Evolutionary conservation across 805 yeast species (phyloP).

Genomic region (Kurtzmaniella cleridarum): DNA sequence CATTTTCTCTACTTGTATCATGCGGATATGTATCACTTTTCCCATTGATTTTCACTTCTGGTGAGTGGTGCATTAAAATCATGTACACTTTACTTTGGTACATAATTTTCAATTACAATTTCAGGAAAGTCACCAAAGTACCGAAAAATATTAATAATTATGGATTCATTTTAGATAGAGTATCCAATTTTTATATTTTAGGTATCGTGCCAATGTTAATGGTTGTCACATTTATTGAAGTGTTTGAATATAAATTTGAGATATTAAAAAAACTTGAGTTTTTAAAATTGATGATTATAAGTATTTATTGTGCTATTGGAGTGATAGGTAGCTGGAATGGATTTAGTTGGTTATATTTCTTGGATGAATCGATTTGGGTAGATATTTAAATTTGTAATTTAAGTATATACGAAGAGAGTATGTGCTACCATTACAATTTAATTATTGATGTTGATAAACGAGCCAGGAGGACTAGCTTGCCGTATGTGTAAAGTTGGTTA

Average conservation of each 20-base stretch:
- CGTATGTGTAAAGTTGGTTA: too few species aligned
- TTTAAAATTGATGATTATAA: slow-evolving; percentile 71
- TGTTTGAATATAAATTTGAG: slow-evolving; percentile 50
- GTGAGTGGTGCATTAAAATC: slow-evolving; percentile 73
- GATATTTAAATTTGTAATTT: slow-evolving; percentile 3
- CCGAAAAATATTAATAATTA: slow-evolving; percentile 33
- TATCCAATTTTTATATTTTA: slow-evolving; percentile 59
- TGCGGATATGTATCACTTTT: slow-evolving; percentile 85
- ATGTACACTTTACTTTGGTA: slow-evolving; percentile 83
- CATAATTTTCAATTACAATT: slow-evolving; percentile 65
- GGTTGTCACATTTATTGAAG: slow-evolving; percentile 38
- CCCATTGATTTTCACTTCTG: slow-evolving; percentile 77
- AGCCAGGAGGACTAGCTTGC: too few species aligned
- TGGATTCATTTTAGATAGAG: slow-evolving; percentile 54
- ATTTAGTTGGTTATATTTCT: slow-evolving; percentile 80
- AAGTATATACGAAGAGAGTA: too few species aligned
- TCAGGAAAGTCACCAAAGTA: slow-evolving; percentile 62
- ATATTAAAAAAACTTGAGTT: slow-evolving; percentile 62
- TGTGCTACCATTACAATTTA: too few species aligned
- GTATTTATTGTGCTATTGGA: slow-evolving; percentile 85
- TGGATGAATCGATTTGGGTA: slow-evolving; percentile 69
- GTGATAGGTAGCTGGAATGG: slow-evolving; percentile 84
- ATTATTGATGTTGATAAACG: too few species aligned
- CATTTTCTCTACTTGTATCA: slow-evolving; percentile 66
- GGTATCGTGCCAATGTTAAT: slow-evolving; percentile 62